Evolutionary conservation across 148 eudicot genomes (phyloP), one percentile per base, ranked within the genome.

Genomic region (Cornus florida): DNA sequence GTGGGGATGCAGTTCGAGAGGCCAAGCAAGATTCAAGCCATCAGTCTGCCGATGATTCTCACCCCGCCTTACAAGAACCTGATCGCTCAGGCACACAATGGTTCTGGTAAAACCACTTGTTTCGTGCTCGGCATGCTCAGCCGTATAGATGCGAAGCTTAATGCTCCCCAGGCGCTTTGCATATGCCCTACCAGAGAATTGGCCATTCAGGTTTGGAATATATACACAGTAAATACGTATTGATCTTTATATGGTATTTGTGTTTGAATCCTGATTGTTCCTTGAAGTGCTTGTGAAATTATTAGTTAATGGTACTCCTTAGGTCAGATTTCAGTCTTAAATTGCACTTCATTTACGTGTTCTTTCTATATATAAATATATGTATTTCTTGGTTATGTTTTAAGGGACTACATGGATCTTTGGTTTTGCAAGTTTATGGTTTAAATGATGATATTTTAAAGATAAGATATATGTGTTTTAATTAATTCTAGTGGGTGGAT

Each of bases 31-130:
- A 92, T 95, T 67, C 97, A 95, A 70, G 84, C 80, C 2, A 12
- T 50, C 62, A 86, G 86, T 75, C 79, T 89, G 82, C 91, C 91
- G 20, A 89, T 89, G 98, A 95, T 95, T 64, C 78, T 95, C 76
- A 92, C 94, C 28, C 93, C 95, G 17, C 96, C 97, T 1, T 68
- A 88, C 62, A 86, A 79, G 86, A 91, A 93, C 76, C 71, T 89
- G 79, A 88, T 93, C 11, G 97, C 98, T 35, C 98, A 95, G 74
- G 96, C 98, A 13, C 97, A 91, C 48, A 93, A 95, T 87, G 98
- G 98, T 48, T 93, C 97, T 62, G 98, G 98, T 4, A 95, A 95
- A 88, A 95, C 98, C 9, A 95, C 97, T 16, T 95, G 98, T 82
- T 93, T 95, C 57, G 91, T 88, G 16, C 92, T 95, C 4, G 98